These are phyloP conservation scores for Neoscytalidium dimidiatum DNA, from an alignment of 2,329 filamentous ascomycete species.

Conservation along the genomic window DNA sequence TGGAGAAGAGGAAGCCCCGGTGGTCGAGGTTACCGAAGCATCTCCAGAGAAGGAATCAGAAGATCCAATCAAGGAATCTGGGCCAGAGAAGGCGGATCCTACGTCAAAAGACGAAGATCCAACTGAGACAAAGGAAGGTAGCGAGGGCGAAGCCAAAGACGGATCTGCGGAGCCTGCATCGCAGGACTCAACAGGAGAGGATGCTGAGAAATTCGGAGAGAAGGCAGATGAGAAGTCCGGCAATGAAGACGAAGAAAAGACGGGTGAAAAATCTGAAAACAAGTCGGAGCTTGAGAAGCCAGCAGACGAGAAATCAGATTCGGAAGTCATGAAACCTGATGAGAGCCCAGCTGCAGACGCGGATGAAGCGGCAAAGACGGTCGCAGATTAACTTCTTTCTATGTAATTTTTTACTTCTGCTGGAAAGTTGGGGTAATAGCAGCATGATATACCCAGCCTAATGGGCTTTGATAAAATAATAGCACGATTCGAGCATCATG, in stretches of 20 bases:
- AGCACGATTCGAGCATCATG: background rate
- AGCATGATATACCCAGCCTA: slow-evolving; percentile 17
- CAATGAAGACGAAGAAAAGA: slow-evolving; percentile 25
- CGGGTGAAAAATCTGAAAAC: slow-evolving; percentile 24
- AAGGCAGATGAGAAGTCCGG: slow-evolving; percentile 26
- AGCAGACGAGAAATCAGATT: slow-evolving; percentile 20
- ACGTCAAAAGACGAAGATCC: background rate
- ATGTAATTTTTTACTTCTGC: background rate
- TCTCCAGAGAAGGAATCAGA: background rate
- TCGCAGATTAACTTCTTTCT: slow-evolving; percentile 3
- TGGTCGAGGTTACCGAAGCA: background rate
- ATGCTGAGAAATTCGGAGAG: slow-evolving; percentile 22
- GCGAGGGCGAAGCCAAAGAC: background rate
- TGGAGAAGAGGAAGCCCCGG: background rate
- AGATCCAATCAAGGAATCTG: background rate
- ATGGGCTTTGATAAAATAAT: background rate
- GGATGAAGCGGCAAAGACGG: slow-evolving; percentile 13
- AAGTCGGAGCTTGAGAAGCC: slow-evolving; percentile 27
- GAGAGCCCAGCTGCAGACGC: slow-evolving; percentile 3
- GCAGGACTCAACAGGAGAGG: slow-evolving; percentile 21
- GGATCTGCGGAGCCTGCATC: background rate
- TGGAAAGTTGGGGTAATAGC: background rate
- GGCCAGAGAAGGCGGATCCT: slow-evolving; percentile 8
- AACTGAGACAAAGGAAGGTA: background rate
- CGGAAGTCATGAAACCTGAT: background rate